These are phyloP conservation scores for Sordariomycetes sp. DNA, from an alignment of 2,329 filamentous ascomycete species.

Conservation along the genomic window DNA sequence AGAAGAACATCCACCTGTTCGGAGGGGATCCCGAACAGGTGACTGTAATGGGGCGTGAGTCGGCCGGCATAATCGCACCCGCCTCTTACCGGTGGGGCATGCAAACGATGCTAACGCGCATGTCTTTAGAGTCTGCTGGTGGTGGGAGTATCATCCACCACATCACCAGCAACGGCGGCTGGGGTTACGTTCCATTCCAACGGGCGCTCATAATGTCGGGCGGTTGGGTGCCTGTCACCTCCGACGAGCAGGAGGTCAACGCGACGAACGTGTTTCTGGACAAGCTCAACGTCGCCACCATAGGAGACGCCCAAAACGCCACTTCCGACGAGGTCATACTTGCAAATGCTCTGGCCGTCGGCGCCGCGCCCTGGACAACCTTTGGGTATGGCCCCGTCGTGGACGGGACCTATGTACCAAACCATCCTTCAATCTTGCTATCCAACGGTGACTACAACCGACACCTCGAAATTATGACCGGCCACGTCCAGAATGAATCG, in stretches of 20 bases:
- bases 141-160: background rate
- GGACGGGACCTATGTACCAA: background rate
- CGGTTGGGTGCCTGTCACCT: background rate
- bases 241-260: background rate
- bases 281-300: background rate
- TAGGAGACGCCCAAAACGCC: background rate
- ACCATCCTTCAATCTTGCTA: background rate
- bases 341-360: background rate
- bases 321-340: background rate
- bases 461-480: background rate
- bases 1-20: background rate
- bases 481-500: background rate
- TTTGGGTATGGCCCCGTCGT: background rate
- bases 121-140: background rate
- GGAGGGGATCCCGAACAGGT: background rate
- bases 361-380: background rate
- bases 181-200: background rate
- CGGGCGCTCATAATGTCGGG: background rate
- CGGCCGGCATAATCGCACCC: background rate
- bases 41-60: background rate
- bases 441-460: background rate
- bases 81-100: background rate
- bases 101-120: background rate
- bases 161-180: background rate
- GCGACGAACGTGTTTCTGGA: background rate